Evolutionary conservation across 2,329 filamentous ascomycete genomes (phyloP), one percentile per base, ranked within the genome.

Genomic region (Eutypella sp.): DNA sequence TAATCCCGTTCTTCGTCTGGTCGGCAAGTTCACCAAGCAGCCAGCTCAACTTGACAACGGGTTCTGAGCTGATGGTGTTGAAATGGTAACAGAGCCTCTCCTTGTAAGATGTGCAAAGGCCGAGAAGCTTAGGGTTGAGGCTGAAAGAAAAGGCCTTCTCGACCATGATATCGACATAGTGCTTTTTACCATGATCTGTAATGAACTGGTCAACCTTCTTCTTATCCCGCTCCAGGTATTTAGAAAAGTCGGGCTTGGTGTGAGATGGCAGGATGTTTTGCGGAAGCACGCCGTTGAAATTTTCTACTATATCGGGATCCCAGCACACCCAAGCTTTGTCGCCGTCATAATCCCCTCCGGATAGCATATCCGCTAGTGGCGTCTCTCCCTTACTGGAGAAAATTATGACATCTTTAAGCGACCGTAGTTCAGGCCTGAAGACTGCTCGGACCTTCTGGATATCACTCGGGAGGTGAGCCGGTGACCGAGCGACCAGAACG

Each of bases 341-440:
- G 0, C 86, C 86, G 52, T 90, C 85, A 49, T 88, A 89, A 56
- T 90, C 86, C 0, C 86, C 86, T 0, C 86, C 86, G 2, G 85
- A 86, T 0, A 89, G 67, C 55, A 81, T 79, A 6, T 78, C 74
- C 0, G 85, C 86, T 0, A 88, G 69, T 0, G 85, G 77, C 1
- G 65, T 66, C 19, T 71, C 58, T 0, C 84, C 84, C 47, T 74
- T 75, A 0, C 69, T 70, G 0, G 86, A 74, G 53, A 96, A 95
- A 0, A 95, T 84, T 0, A 95, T 39, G 20, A 39, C 36, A 9
- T 39, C 36, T 19, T 39, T 16, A 11, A 39, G 64, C 3, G 78
- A 75, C 4, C 81, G 76, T 0, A 89, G 66, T 25, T 79, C 70
- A 0, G 72, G 69, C 8, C 66, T 70, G 47, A 72, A 76, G 0